These are phyloP conservation scores for Omphalea diandra DNA, from an alignment of 441 rosid species.

Conservation along the genomic window DNA sequence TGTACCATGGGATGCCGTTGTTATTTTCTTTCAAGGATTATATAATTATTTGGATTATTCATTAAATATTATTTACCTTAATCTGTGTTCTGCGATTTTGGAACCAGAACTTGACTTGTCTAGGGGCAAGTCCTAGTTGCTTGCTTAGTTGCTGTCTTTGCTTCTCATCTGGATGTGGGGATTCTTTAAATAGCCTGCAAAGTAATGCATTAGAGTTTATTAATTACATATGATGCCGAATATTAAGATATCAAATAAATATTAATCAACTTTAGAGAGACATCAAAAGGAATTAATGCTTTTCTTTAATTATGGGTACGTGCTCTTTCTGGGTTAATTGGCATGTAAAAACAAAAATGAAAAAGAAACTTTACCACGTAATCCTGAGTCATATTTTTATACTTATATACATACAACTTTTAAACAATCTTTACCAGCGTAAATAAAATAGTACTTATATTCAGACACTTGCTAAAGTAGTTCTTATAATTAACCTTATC, in stretches of 20 bases:
- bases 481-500: too few species aligned
- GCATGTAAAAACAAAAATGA: conserved; percentile 14
- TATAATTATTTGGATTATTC: not conserved
- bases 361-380: conserved; percentile 3
- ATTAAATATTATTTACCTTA: conserved; percentile 50
- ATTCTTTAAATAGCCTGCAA: conserved; percentile 87
- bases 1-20: conserved; percentile 21
- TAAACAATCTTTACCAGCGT: too few species aligned
- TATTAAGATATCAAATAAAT: not conserved
- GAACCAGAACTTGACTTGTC: conserved; percentile 99
- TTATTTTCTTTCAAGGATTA: not conserved
- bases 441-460: too few species aligned
- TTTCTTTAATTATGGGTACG: too few species aligned
- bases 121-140: conserved; percentile 88
- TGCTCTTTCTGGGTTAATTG: not conserved
- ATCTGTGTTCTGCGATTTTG: conserved; percentile 97
- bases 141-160: conserved; percentile 94
- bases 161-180: conserved; percentile 98
- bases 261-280: conserved; percentile 1
- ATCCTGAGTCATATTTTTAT: conserved; percentile 19
- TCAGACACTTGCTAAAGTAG: too few species aligned
- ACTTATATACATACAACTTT: too few species aligned
- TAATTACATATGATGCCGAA: too few species aligned
- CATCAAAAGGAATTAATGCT: not conserved
- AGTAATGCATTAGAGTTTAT: not conserved